Conservation (phyloP, 2,329 filamentous ascomycete genomes). For the Tolypocladium guangdongense region DNA sequence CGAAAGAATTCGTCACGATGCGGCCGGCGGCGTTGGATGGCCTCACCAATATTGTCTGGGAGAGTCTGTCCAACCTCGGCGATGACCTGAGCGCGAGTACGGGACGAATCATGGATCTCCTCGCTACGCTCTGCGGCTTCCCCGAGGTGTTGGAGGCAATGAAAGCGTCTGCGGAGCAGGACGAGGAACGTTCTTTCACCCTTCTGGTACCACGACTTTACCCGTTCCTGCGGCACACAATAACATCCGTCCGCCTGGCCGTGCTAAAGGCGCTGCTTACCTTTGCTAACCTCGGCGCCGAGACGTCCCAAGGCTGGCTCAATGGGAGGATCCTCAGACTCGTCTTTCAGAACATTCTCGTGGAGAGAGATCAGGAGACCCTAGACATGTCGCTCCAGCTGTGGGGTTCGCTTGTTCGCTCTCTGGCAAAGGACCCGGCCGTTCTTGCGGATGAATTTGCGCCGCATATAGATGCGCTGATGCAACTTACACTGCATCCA, state of each 20-base stretch:
- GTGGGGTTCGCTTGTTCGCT: conserved; percentile 68
- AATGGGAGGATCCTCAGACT: conserved; percentile 80
- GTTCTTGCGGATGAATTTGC: conserved; percentile 64
- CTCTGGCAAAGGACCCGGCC: conserved; percentile 51
- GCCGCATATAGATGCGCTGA: conserved; percentile 65
- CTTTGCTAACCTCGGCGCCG: conserved; percentile 76
- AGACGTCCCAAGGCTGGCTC: conserved; percentile 79
- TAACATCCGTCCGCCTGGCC: conserved; percentile 86
- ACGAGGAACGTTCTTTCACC: conserved; percentile 82
- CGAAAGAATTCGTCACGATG: conserved; percentile 83
- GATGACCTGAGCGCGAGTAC: conserved; percentile 96
- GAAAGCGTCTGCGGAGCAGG: conserved; percentile 75
- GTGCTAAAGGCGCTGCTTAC: conserved; percentile 88
- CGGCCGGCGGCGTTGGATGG: conserved; percentile 66
- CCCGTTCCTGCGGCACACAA: conserved; percentile 92
- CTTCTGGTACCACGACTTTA: conserved; percentile 88
- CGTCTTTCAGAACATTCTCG: conserved; percentile 88
- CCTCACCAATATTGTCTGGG: conserved; percentile 93
- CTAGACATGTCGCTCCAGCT: conserved; percentile 76
- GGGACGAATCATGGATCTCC: conserved; percentile 94
- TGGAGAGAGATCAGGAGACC: conserved; percentile 80
- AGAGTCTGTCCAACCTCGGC: conserved; percentile 90
- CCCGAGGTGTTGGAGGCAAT: conserved; percentile 86
- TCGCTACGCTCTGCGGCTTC: conserved; percentile 92
- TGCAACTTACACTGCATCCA: conserved; percentile 77